Conservation (phyloP, 2,329 filamentous ascomycete species). For the Atkinsonella hypoxylon region DNA sequence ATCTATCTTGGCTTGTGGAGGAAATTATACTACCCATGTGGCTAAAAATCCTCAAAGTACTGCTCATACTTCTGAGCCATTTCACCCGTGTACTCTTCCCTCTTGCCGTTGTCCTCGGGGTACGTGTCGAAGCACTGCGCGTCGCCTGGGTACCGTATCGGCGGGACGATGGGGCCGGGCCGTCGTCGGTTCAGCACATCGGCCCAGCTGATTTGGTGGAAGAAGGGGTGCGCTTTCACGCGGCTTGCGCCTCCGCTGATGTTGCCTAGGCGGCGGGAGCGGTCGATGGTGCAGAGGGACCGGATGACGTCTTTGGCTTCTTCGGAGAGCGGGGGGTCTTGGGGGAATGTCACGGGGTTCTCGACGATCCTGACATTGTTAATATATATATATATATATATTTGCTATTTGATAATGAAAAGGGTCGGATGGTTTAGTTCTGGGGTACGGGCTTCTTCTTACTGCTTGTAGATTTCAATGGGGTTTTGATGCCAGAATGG, state of each 20-base stretch:
- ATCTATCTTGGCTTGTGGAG: too few species aligned
- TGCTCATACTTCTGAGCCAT: conserved; percentile 57
- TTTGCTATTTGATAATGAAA: too few species aligned
- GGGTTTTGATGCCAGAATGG: conserved; percentile 82
- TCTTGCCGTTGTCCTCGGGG: conserved; percentile 58
- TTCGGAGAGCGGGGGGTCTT: conserved; percentile 50
- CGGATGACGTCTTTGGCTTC: conserved; percentile 65
- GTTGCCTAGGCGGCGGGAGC: conserved; percentile 66
- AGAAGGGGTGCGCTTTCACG: conserved; percentile 69
- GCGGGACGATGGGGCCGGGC: conserved; percentile 63
- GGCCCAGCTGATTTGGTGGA: conserved; percentile 62
- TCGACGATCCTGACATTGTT: conserved; percentile 53
- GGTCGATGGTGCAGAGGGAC: conserved; percentile 66
- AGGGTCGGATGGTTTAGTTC: too few species aligned
- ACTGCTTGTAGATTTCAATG: conserved; percentile 78
- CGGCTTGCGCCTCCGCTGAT: conserved; percentile 59
- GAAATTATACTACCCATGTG: too few species aligned
- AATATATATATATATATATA: too few species aligned
- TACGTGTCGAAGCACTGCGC: conserved; percentile 75
- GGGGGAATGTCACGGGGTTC: conserved; percentile 63
- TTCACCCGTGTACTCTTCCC: conserved; percentile 57
- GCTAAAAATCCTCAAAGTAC: conserved; percentile 61
- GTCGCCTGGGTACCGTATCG: conserved; percentile 59
- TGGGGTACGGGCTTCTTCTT: conserved; percentile 17
- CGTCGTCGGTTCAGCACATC: conserved; percentile 52